A percentile compares a stretch with the other conserved stretches of the same genome.
Conservation (phyloP, 2,329 filamentous ascomycete species). For the Chaetomium sp. region DNA sequence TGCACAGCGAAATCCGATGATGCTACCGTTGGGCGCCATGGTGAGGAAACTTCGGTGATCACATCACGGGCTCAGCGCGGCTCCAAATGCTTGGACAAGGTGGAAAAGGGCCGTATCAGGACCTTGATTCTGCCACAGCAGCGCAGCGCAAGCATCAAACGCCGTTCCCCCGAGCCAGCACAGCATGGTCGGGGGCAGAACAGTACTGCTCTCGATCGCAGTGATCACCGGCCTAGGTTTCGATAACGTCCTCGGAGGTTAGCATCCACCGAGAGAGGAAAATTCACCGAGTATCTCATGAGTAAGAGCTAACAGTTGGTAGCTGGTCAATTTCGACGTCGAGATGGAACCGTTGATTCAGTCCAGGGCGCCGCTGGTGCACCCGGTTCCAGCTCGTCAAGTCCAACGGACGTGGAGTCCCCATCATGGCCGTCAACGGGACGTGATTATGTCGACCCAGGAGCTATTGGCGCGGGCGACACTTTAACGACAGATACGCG, state of each 20-base stretch:
- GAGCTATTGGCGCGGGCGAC: conserved; percentile 24
- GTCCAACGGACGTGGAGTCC: conserved; percentile 10
- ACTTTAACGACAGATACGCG: conserved; percentile 29
- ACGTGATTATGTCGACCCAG: conserved; percentile 27
- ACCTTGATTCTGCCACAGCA: conserved; percentile 14
- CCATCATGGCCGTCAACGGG: conserved; percentile 6
- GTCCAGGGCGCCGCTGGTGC: conserved; percentile 15
- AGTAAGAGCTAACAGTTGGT: conserved; percentile 17
- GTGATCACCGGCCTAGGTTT: conserved; percentile 34
- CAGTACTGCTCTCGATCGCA: conserved; percentile 35
- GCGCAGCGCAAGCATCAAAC: conserved; percentile 22
- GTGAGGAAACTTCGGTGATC: conserved; percentile 27
- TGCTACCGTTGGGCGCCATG: conserved; percentile 28
- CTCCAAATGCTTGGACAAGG: conserved; percentile 29
- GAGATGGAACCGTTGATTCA: conserved; percentile 19
- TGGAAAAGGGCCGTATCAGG: conserved; percentile 23
- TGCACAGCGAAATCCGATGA: conserved; percentile 17
- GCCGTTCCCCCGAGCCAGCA: conserved; percentile 18
- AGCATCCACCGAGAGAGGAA: conserved; percentile 16
- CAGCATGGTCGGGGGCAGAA: conserved; percentile 35
- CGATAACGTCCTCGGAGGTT: conserved; percentile 33
- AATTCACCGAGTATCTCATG: too few species aligned
- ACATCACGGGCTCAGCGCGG: conserved; percentile 19
- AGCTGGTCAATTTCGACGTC: conserved; percentile 26
- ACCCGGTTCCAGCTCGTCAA: conserved; percentile 17